Conservation (phyloP, 495 filamentous ascomycete genomes). For the Gamarada debralockiae region DNA sequence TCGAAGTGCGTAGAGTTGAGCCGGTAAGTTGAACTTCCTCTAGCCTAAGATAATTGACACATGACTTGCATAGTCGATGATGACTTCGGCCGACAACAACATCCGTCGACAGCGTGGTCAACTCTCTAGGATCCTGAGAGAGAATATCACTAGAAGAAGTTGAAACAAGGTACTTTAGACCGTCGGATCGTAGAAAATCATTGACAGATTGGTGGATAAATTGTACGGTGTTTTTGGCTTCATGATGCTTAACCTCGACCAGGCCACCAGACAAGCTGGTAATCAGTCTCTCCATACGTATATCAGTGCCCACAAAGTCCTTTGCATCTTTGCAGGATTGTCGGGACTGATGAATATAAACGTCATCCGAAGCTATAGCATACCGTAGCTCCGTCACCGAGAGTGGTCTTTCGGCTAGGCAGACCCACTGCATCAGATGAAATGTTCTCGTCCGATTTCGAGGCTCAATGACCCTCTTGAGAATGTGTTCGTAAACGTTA, state of each 20-base stretch:
- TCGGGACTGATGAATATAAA: slow-evolving; percentile 18
- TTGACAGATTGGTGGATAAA: slow-evolving; percentile 40
- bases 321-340: background rate
- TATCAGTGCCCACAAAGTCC: slow-evolving; percentile 10
- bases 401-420: slow-evolving; percentile 26
- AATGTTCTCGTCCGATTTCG: slow-evolving; percentile 18
- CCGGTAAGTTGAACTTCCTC: too few species aligned
- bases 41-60: too few species aligned
- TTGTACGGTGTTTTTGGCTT: slow-evolving; percentile 23
- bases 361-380: slow-evolving; percentile 25
- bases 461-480: slow-evolving; percentile 7
- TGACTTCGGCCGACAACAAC: too few species aligned
- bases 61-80: too few species aligned
- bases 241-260: slow-evolving; percentile 17
- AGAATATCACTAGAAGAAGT: too few species aligned
- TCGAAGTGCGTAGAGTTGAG: too few species aligned
- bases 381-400: slow-evolving; percentile 28
- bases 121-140: too few species aligned
- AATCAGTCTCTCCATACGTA: slow-evolving; percentile 23
- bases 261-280: slow-evolving; percentile 29
- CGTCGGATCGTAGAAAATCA: slow-evolving; percentile 28
- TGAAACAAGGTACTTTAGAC: background rate
- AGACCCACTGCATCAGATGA: slow-evolving; percentile 33
- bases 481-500: slow-evolving; percentile 26
- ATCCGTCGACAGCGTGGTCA: too few species aligned